A percentile compares a stretch with the other conserved stretches of the same genome.
Evolutionary conservation across 106 monocot species (phyloP).

Genomic region (Phalaenopsis equestris): DNA sequence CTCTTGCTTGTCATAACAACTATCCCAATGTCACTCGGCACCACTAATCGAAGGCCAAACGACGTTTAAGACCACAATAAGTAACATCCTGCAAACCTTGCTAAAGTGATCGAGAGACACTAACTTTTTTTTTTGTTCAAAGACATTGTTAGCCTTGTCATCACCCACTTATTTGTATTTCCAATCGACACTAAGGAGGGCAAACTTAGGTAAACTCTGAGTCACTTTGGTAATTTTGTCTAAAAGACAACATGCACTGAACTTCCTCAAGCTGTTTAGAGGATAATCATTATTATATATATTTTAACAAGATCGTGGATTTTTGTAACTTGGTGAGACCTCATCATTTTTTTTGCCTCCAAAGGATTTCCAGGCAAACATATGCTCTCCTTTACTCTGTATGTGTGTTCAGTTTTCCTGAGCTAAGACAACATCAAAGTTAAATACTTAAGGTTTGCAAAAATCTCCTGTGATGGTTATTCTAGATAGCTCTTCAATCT

Average conservation of each 20-base stretch:
- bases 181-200: not conserved
- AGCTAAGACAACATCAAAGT: no score
- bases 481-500: no score
- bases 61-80: not conserved
- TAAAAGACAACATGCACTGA: not conserved
- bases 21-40: not conserved
- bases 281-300: not conserved
- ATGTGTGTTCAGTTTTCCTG: not conserved
- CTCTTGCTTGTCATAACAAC: no score
- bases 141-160: not conserved
- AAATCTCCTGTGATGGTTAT: no score
- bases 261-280: not conserved
- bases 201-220: not conserved
- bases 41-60: not conserved
- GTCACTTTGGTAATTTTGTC: not conserved
- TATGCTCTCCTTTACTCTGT: not conserved
- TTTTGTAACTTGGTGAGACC: no score
- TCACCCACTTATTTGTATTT: not conserved
- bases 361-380: not conserved
- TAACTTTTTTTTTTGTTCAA: not conserved
- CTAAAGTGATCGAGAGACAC: not conserved
- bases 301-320: not conserved
- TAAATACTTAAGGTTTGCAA: no score
- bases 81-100: not conserved
- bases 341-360: not conserved